These are phyloP conservation scores for Lizonia empirigonia DNA, from an alignment of 2,329 filamentous ascomycete genomes.

Conservation along the genomic window DNA sequence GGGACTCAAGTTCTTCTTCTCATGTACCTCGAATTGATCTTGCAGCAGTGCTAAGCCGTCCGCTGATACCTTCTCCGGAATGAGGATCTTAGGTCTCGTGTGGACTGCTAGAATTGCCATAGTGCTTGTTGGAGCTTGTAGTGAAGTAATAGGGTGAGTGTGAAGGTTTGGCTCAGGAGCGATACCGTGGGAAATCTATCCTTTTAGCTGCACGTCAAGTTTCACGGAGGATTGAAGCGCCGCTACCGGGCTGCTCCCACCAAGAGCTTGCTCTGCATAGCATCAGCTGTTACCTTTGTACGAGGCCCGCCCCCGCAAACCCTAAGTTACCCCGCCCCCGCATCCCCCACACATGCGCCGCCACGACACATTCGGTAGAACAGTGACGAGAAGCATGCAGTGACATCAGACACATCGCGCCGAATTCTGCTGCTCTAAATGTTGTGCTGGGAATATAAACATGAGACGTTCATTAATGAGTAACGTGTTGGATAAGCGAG, in stretches of 20 bases:
- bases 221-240: conserved; percentile 15
- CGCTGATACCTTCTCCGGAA: conserved; percentile 80
- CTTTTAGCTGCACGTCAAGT: conserved; percentile 10
- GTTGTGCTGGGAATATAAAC: not conserved
- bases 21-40: conserved; percentile 71
- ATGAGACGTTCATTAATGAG: no score
- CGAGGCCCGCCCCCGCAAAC: no score
- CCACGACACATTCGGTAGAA: conserved; percentile 10
- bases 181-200: conserved; percentile 4
- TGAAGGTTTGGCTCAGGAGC: not conserved
- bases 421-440: not conserved
- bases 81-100: conserved; percentile 63
- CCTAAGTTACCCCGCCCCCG: conserved; percentile 45
- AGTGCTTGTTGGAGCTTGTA: conserved; percentile 2
- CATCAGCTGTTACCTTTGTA: conserved; percentile 35
- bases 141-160: not conserved
- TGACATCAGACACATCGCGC: not conserved
- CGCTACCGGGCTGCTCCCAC: conserved; percentile 33
- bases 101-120: conserved; percentile 42
- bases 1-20: conserved; percentile 65
- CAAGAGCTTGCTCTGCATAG: conserved; percentile 13
- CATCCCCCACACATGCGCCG: conserved; percentile 37
- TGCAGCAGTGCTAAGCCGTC: conserved; percentile 75
- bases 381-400: not conserved
- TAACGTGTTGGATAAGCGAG: no score